phyloP scores from a whole-genome alignment of 2,329 filamentous ascomycete species.

The Botryotinia globosa region DNA sequence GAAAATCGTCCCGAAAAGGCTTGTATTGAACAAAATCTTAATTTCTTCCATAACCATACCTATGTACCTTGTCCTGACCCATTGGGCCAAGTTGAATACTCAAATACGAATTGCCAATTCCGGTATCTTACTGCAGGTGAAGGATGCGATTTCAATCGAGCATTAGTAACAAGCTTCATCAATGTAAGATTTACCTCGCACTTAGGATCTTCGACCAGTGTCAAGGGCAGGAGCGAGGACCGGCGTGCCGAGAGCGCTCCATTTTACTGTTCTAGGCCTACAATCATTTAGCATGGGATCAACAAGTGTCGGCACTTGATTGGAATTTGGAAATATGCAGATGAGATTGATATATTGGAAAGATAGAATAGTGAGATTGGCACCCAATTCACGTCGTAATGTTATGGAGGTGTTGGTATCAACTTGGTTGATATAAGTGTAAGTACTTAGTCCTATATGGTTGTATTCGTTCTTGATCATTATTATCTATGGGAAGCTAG shows the following conservation, averaged over 20 bases:
- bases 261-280: background rate
- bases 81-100: background rate
- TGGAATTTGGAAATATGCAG: background rate
- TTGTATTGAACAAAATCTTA: background rate
- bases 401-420: too few species aligned
- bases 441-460: too few species aligned
- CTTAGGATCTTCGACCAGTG: background rate
- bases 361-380: background rate
- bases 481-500: too few species aligned
- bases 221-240: background rate
- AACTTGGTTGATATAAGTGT: too few species aligned
- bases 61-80: background rate
- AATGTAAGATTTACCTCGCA: background rate
- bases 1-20: background rate
- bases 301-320: conserved; percentile 8
- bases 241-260: background rate
- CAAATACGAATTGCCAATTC: background rate
- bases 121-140: background rate
- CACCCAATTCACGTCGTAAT: background rate
- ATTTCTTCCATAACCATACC: background rate
- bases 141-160: background rate
- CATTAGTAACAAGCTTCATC: background rate
- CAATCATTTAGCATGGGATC: background rate
- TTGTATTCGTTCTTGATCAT: too few species aligned
- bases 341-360: background rate